Percentiles rank a stretch among this genome's conserved stretches.
Evolutionary conservation across 2,329 filamentous ascomycete species (phyloP).

Genomic region (Clonostachys rosea): DNA sequence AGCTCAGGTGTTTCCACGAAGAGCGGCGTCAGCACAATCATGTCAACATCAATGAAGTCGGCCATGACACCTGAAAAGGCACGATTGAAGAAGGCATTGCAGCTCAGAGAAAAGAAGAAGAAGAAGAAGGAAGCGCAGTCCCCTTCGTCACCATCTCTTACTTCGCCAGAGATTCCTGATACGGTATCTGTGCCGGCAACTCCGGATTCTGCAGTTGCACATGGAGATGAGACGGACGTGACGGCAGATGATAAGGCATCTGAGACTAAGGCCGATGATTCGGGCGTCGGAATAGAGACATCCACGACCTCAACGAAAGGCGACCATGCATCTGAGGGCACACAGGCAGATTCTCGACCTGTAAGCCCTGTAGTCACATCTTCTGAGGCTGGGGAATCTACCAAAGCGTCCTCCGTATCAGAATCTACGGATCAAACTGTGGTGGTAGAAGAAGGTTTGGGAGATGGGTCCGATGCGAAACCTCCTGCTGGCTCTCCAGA

Average conservation of each 20-base stretch:
- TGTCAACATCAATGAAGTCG: constrained; percentile 32
- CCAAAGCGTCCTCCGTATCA: constrained; percentile 59
- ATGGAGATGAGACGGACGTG: constrained; percentile 9
- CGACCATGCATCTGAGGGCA: constrained; percentile 41
- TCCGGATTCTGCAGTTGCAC: background rate
- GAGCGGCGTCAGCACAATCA: constrained; percentile 4
- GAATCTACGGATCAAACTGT: constrained; percentile 59
- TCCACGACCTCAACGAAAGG: constrained; percentile 28
- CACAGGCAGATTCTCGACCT: constrained; percentile 52
- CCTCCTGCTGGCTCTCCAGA: constrained; percentile 7
- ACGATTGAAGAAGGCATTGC: constrained; percentile 88
- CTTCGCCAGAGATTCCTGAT: background rate
- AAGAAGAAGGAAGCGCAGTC: constrained; percentile 19
- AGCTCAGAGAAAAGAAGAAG: constrained; percentile 79
- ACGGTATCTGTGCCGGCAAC: no score
- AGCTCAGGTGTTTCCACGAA: constrained; percentile 40
- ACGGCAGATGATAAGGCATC: constrained; percentile 24
- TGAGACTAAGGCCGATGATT: constrained; percentile 42
- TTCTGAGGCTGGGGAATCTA: constrained; percentile 55
- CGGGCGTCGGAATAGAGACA: constrained; percentile 46
- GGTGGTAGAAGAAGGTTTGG: constrained; percentile 15
- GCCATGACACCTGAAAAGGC: constrained; percentile 83
- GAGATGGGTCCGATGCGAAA: no score
- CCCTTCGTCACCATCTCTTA: background rate
- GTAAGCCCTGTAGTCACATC: constrained; percentile 46